Conservation (phyloP, 306 rosid species). For the Vigna unguiculata region DNA sequence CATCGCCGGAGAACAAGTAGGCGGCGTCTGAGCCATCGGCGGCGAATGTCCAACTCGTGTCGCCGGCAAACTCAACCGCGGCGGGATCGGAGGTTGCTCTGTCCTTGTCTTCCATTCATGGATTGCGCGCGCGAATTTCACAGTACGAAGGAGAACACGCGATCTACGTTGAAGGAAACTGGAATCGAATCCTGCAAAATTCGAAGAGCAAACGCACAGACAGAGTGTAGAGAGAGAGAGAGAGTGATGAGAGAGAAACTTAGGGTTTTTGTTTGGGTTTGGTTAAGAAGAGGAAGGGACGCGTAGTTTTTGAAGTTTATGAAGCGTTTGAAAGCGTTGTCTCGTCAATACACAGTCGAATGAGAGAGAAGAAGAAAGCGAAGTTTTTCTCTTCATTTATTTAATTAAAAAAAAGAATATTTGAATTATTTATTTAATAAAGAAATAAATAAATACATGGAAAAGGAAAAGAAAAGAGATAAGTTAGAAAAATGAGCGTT, state of each 20-base stretch:
- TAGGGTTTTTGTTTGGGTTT: slow-evolving; percentile 64
- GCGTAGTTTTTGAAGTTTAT: slow-evolving; percentile 69
- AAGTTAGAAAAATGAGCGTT: slow-evolving; percentile 69
- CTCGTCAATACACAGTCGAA: slow-evolving; percentile 62
- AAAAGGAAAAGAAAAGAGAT: slow-evolving; percentile 50
- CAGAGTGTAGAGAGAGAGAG: background rate
- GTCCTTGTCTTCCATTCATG: slow-evolving; percentile 57
- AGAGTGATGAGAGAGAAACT: slow-evolving; percentile 39
- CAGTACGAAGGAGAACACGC: background rate
- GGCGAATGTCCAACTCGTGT: slow-evolving; percentile 62
- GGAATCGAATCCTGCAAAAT: slow-evolving; percentile 18
- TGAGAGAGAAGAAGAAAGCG: slow-evolving; percentile 32
- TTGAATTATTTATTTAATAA: background rate
- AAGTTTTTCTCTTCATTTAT: background rate
- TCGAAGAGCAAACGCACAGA: slow-evolving; percentile 8
- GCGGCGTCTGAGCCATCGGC: slow-evolving; percentile 48
- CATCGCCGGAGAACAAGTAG: slow-evolving; percentile 54
- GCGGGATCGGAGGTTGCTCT: slow-evolving; percentile 50
- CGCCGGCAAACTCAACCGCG: slow-evolving; percentile 50
- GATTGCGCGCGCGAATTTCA: slow-evolving; percentile 11
- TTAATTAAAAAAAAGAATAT: background rate
- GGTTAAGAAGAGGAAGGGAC: slow-evolving; percentile 66
- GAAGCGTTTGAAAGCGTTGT: slow-evolving; percentile 60
- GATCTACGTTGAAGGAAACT: slow-evolving; percentile 25
- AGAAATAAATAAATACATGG: background rate